A percentile compares a stretch with the other conserved stretches of the same genome.
Evolutionary conservation across 371 early-diverging fungal genomes (phyloP).

Genomic region (Mucor saturninus): DNA sequence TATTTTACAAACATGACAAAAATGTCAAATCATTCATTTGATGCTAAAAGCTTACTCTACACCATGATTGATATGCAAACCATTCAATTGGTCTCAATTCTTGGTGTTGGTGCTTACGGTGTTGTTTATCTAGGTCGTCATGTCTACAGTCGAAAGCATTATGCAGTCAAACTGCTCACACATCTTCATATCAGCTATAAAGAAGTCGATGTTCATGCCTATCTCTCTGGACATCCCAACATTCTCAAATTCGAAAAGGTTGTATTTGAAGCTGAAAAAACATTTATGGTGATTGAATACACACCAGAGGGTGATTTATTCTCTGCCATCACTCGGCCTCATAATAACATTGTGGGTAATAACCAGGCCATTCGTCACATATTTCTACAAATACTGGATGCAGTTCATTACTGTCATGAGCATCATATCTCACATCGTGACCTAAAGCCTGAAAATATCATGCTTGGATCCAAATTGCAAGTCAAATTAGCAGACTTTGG

Average conservation of each 20-base stretch:
- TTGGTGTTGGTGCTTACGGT: slow-evolving; percentile 76
- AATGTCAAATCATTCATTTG: not conserved
- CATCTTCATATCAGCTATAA: slow-evolving; percentile 39
- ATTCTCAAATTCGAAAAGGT: slow-evolving; percentile 72
- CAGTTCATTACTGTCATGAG: slow-evolving; percentile 80
- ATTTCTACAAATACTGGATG: slow-evolving; percentile 83
- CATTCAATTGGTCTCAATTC: slow-evolving; percentile 58
- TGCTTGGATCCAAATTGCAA: slow-evolving; percentile 55
- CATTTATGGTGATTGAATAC: slow-evolving; percentile 83
- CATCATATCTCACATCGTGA: slow-evolving; percentile 88
- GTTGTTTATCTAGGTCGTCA: slow-evolving; percentile 70
- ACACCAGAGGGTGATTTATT: slow-evolving; percentile 81
- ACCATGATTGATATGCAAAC: slow-evolving; percentile 55
- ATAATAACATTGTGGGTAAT: slow-evolving; percentile 59
- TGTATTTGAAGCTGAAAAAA: slow-evolving; percentile 69
- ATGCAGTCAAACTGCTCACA: slow-evolving; percentile 71
- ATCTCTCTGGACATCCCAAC: slow-evolving; percentile 67
- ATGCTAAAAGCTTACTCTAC: slow-evolving; percentile 50
- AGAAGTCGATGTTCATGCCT: slow-evolving; percentile 63
- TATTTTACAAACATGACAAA: not conserved
- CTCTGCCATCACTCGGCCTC: slow-evolving; percentile 50
- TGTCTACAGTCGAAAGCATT: slow-evolving; percentile 46
- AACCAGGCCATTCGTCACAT: slow-evolving; percentile 69
- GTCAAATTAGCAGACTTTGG: slow-evolving; percentile 83
- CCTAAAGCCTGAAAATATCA: slow-evolving; percentile 92